A percentile compares a stretch with the other conserved stretches of the same genome.
phyloP scores from a whole-genome alignment of 257 asterid genomes.

The Misopates orontium region DNA sequence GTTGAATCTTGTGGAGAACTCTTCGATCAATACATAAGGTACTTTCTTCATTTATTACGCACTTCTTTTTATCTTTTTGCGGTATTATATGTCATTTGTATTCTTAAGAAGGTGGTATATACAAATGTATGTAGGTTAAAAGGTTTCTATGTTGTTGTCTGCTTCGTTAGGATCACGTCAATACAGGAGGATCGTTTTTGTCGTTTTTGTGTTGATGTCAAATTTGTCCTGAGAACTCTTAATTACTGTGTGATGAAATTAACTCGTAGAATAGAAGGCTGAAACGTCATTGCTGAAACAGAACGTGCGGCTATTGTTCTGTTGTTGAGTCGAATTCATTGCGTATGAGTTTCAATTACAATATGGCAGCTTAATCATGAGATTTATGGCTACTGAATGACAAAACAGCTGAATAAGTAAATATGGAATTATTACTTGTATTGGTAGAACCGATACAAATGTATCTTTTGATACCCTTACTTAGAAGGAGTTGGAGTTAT shows the following conservation, averaged over 20 bases:
- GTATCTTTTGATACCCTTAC: too few species aligned
- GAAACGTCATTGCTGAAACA: not conserved
- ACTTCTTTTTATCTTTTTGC: not conserved
- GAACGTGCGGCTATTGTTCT: not conserved
- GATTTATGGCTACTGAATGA: not conserved
- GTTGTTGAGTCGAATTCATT: not conserved
- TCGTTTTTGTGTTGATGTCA: not conserved
- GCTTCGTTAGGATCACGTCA: too few species aligned
- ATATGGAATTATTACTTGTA: too few species aligned
- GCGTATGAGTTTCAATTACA: slow-evolving; percentile 8
- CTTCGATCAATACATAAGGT: slow-evolving; percentile 24
- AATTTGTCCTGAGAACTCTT: slow-evolving; percentile 1
- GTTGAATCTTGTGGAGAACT: slow-evolving; percentile 14
- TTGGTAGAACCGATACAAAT: too few species aligned
- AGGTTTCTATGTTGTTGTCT: too few species aligned
- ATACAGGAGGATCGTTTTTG: not conserved
- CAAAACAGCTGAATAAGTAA: too few species aligned
- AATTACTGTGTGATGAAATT: slow-evolving; percentile 5
- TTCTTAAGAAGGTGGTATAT: too few species aligned
- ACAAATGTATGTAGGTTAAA: too few species aligned
- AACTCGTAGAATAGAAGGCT: not conserved
- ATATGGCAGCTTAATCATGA: not conserved
- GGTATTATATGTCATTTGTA: too few species aligned
- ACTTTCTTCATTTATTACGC: too few species aligned
- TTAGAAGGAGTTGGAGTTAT: too few species aligned